Base-by-base conservation (phyloP, 495 filamentous ascomycete genomes). In the Delitschia confertaspora region DNA sequence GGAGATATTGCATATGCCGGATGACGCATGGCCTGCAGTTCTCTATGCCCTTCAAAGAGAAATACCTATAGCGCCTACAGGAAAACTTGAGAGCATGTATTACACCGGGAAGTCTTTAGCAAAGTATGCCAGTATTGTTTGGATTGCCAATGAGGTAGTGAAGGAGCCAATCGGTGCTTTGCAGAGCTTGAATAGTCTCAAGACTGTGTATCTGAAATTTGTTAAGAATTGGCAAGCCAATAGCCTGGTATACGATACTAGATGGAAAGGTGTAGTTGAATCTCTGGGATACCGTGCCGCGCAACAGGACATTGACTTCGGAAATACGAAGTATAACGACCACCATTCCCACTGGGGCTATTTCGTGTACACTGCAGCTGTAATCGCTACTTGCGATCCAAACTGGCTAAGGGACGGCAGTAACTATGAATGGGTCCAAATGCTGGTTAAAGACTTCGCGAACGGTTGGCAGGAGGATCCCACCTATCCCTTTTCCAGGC, bases 281-380 rank as follows among this genome's bases (percentile, higher is more conserved):
- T 75, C 76, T 6, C 85, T 83, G 3, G 76, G 79, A 5, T 95
- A 93, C 57, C n/a, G n/a, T n/a, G n/a, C n/a, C n/a, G 74, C 79
- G 4, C 75, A 93, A 49, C 51, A 72, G 5, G 77, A 77, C 26
- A n/a, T 71, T 62, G 29, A 65, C 33, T 63, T 61, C 40, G 62
- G 60, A 6, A 65, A 63, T 31, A 61, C 54, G 24, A 79, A 76
- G 48, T 95, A 94, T 68, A 95, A 95, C 57, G 91, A 96, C 57
- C 93, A 96, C 54, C 93, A 98, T 59, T 96, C 96, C 66, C 93
- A 94, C 57, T 83, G 73, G 44, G 71, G 80, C 20, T 95, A 95
- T 60, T 93, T 93, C 64, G 81, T 98, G 59, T 85, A 88, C 46
- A 72, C 87, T 0, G 89, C 86, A 4, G 82, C 89, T 7, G 74